These are phyloP conservation scores for Tetradesmus obliquus DNA, from an alignment of 139 green algal species.

Conservation along the genomic window DNA sequence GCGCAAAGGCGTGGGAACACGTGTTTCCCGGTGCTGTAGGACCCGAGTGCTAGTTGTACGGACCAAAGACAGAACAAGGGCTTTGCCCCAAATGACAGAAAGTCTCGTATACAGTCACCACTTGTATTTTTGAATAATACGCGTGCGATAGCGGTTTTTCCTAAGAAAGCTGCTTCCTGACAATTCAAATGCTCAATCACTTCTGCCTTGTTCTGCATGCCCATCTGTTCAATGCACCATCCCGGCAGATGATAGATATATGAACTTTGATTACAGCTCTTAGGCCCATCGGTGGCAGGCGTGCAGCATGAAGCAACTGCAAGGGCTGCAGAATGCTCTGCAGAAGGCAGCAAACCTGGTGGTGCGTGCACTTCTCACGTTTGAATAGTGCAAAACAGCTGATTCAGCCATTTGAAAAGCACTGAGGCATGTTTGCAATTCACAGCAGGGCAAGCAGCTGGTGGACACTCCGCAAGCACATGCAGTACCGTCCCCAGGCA, in stretches of 20 bases:
- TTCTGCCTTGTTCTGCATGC: not conserved
- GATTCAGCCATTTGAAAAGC: not conserved
- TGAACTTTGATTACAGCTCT: not conserved
- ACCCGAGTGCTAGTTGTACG: no score
- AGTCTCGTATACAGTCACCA: no score
- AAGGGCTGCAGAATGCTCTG: conserved; percentile 16
- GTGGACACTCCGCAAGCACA: conserved; percentile 2
- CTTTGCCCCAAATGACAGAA: no score
- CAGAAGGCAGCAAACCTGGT: conserved; percentile 43
- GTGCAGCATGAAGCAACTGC: not conserved
- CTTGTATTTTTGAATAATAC: no score
- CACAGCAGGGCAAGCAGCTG: conserved; percentile 10
- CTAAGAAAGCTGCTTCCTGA: not conserved
- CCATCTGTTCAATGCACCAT: not conserved
- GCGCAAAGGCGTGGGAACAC: no score
- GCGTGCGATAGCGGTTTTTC: no score
- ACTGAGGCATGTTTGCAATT: no score
- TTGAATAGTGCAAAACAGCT: not conserved
- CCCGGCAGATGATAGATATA: not conserved
- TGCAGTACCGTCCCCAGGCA: not conserved
- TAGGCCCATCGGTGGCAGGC: not conserved
- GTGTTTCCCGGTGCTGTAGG: no score
- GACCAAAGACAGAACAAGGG: no score
- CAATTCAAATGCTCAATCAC: not conserved
- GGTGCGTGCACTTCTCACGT: not conserved